A percentile compares a stretch with the other conserved stretches of the same genome.
phyloP scores from a whole-genome alignment of 169 alveolate genomes.

The Fabrea salina region DNA sequence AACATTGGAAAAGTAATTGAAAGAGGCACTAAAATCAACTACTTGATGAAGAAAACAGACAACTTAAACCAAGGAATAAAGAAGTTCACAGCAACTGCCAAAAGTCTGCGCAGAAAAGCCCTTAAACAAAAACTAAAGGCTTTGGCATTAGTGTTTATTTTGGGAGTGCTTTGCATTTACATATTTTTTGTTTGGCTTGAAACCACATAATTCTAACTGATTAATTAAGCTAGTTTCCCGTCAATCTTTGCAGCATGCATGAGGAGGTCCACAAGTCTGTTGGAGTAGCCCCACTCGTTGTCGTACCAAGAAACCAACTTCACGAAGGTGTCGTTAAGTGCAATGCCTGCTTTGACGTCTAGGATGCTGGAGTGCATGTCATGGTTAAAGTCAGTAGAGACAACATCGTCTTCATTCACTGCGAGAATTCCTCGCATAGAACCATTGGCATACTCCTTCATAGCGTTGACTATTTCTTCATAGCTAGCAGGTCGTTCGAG shows the following conservation, averaged over 20 bases:
- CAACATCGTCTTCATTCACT: conserved; percentile 96
- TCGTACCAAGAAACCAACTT: conserved; percentile 99
- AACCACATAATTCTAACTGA: too few species aligned
- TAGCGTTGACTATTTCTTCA: conserved; percentile 92
- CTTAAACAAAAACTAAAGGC: not conserved
- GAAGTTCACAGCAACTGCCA: not conserved
- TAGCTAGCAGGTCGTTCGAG: conserved; percentile 94
- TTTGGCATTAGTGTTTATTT: not conserved
- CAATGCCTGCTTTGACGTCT: conserved; percentile 97
- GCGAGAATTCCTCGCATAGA: conserved; percentile 94
- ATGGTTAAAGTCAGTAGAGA: conserved; percentile 95
- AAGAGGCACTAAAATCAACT: not conserved
- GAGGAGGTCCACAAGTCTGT: conserved; percentile 93
- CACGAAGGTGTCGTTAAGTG: conserved; percentile 94
- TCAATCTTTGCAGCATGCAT: conserved; percentile 49
- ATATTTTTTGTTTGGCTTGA: not conserved
- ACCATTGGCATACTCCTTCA: conserved; percentile 95
- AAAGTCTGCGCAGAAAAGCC: not conserved
- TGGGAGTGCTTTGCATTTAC: not conserved
- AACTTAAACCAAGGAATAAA: not conserved
- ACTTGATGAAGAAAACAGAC: not conserved
- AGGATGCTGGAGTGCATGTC: conserved; percentile 94
- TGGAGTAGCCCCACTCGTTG: conserved; percentile 98
- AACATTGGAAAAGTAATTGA: not conserved
- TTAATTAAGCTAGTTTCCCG: too few species aligned